Evolutionary conservation across 2,329 filamentous ascomycete species (phyloP), one percentile per base, ranked within the genome.

Genomic region (Colletotrichum musicola): DNA sequence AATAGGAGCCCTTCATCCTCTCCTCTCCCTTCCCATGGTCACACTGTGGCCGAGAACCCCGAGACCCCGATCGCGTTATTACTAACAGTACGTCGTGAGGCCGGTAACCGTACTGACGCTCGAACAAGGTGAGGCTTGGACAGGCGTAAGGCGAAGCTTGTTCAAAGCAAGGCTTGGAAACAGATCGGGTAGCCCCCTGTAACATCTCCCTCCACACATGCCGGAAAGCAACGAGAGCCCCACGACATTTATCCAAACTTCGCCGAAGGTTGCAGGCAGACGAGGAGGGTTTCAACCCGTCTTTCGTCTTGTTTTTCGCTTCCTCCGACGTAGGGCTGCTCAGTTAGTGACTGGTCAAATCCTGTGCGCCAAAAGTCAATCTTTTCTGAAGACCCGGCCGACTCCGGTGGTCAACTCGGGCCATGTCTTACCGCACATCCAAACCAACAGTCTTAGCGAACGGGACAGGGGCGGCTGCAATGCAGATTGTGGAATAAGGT

Each of bases 71-170:
- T 18, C 5, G 10, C 40, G 22, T n/a, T 30, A 16, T 50, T 35
- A 18, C 46, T 35, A 42, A 42, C 40, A 42, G 40, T 10, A 56
- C 12, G 6, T 25, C 4, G 22, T 25, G 22, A 25, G 22, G 22
- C 22, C 22, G 22, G 22, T 25, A 25, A 25, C 22, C 22, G 22
- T 25, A 25, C 22, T 25, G 22, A 4, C 22, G 25, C 16, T 3
- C 35, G 59, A 44, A 22, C 49, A 53, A 44, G 47, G 54, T 46
- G 44, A 46, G 59, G 59, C 59, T 62, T 62, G 40, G 49, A 62
- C 59, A 14, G 30, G 59, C 38, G 59, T 62, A 53, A 35, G 59
- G 40, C 59, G 59, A 54, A 62, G 59, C 38, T 54, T 62, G 58
- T 27, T 61, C 27, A 46, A 51, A 16, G 46, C 42, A 61, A 61